Percentiles rank a stretch among this genome's conserved stretches.
Evolutionary conservation across 345 rosid species (phyloP).

Genomic region (Eucalyptus regnans): DNA sequence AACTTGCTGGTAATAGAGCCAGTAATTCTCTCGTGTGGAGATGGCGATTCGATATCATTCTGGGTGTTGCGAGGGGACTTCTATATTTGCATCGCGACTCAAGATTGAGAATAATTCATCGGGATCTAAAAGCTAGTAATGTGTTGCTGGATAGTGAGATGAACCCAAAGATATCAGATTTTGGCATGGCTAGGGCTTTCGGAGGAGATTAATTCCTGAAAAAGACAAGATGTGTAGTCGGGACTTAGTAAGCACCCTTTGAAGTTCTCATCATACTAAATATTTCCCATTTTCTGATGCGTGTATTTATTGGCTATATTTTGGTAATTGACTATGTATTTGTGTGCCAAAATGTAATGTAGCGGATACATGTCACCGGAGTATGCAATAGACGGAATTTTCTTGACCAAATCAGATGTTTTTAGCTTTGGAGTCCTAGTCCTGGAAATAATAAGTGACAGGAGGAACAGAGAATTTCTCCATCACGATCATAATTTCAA

Average conservation of each 20-base stretch:
- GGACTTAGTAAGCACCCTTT: conserved; percentile 9
- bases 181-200: conserved; percentile 17
- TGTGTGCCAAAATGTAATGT: background rate
- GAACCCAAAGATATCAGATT: conserved; percentile 22
- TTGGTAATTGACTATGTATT: background rate
- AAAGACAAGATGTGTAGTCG: conserved; percentile 4
- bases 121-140: conserved; percentile 17
- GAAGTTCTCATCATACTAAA: no score
- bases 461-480: background rate
- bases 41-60: background rate
- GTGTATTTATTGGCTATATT: background rate
- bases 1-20: background rate
- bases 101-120: conserved; percentile 10
- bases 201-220: conserved; percentile 2
- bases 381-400: background rate
- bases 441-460: background rate
- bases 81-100: conserved; percentile 18
- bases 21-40: background rate
- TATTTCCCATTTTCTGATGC: background rate
- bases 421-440: background rate
- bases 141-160: conserved; percentile 9
- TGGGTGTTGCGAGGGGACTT: conserved; percentile 15
- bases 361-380: fast-evolving
- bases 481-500: background rate
- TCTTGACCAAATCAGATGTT: background rate